Percentiles rank a stretch among this genome's conserved stretches.
phyloP scores from a whole-genome alignment of 129 eudicot genomes.

The Gnaphalium uliginosum region DNA sequence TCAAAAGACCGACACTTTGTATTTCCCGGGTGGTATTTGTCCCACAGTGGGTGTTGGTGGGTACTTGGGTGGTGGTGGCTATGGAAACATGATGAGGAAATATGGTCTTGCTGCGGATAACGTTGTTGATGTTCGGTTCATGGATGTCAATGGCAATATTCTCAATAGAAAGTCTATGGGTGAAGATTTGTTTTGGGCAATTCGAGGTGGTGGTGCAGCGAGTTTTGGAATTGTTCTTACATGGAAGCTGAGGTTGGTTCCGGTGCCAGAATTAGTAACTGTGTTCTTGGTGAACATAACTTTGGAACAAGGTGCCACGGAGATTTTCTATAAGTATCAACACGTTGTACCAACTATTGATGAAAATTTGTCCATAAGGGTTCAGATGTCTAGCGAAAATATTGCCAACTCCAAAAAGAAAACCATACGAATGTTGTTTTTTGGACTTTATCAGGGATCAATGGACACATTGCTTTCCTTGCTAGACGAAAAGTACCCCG shows the following conservation, averaged over 20 bases:
- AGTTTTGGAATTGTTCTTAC: neutral
- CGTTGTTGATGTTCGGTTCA: constrained; percentile 22
- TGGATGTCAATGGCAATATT: constrained; percentile 23
- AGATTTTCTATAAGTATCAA: neutral
- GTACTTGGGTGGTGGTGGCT: constrained; percentile 22
- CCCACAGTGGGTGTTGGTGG: constrained; percentile 34
- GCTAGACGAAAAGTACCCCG: neutral
- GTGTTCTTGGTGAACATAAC: neutral
- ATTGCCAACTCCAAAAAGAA: neutral
- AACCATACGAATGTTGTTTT: neutral
- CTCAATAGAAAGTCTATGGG: constrained; percentile 3
- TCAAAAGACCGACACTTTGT: constrained; percentile 17
- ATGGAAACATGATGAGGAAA: constrained; percentile 24
- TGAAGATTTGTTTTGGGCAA: neutral
- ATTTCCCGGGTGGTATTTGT: constrained; percentile 29
- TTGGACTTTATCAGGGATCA: neutral
- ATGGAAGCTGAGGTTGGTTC: neutral
- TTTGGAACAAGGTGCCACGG: neutral
- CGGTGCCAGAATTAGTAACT: neutral
- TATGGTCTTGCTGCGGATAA: constrained; percentile 28
- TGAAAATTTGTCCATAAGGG: neutral
- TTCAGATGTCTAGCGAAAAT: neutral
- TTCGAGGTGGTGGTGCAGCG: neutral
- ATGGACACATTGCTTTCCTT: neutral
- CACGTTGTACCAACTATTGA: neutral